These are phyloP conservation scores for Aspergillus quadrilineatus DNA, from an alignment of 2,329 filamentous ascomycete species.

Conservation along the genomic window DNA sequence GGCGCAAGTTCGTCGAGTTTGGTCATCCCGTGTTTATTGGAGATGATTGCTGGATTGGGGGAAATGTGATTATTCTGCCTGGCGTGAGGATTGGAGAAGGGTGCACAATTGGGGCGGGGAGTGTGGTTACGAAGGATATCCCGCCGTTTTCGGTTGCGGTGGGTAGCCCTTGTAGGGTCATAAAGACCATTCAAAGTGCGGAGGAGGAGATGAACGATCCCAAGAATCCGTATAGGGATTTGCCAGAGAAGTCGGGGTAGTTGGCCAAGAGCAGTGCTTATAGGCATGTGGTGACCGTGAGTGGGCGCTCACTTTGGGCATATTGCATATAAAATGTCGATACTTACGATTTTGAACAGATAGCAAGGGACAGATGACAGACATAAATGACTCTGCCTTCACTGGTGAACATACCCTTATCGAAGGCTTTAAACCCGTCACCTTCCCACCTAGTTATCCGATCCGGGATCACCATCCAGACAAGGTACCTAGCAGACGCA, in stretches of 20 bases:
- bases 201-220: constrained; percentile 9
- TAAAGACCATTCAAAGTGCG: constrained; percentile 8
- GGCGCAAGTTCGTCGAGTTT: constrained; percentile 52
- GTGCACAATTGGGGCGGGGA: not conserved
- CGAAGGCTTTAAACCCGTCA: no score
- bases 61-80: constrained; percentile 40
- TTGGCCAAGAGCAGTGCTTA: not conserved
- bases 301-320: no score
- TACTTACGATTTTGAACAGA: no score
- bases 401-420: no score
- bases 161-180: constrained; percentile 5
- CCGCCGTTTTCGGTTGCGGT: constrained; percentile 9
- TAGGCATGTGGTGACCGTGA: no score
- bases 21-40: constrained; percentile 50
- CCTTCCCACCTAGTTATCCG: no score
- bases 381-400: no score
- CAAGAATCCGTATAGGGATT: constrained; percentile 3
- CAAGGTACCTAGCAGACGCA: no score
- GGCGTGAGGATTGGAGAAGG: constrained; percentile 2
- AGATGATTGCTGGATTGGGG: constrained; percentile 52
- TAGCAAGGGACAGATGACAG: no score
- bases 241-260: not conserved
- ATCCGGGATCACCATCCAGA: no score
- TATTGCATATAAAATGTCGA: no score
- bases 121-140: constrained; percentile 6